These are phyloP conservation scores for Yamadazyma endophytica DNA, from an alignment of 805 yeast species.

Conservation along the genomic window DNA sequence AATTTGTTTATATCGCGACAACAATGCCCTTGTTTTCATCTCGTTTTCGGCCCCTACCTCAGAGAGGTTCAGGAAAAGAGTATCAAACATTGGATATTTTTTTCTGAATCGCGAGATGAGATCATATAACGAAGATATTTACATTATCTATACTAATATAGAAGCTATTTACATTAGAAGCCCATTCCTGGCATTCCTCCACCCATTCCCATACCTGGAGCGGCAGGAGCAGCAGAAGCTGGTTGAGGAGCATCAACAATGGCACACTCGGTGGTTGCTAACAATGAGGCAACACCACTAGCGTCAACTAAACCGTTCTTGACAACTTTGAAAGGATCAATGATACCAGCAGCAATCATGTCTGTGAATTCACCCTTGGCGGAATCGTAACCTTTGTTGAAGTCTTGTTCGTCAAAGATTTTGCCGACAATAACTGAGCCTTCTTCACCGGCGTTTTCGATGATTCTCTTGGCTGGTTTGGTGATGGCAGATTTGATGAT, in stretches of 20 bases:
- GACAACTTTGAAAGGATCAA: constrained; percentile 97
- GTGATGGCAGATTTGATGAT: constrained; percentile 90
- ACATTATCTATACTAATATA: too few relatives aligned
- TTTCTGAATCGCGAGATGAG: constrained; percentile 10
- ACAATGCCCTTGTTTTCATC: neutral
- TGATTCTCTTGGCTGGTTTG: constrained; percentile 92
- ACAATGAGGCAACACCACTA: constrained; percentile 92
- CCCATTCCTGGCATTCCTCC: constrained; percentile 25
- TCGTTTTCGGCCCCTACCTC: neutral
- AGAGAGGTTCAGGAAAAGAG: constrained; percentile 1
- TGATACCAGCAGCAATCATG: constrained; percentile 95
- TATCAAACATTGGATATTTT: constrained; percentile 5
- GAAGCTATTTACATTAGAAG: too few relatives aligned
- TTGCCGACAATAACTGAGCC: constrained; percentile 96
- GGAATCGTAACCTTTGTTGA: constrained; percentile 88
- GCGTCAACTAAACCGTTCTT: constrained; percentile 95
- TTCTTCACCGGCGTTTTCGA: constrained; percentile 96
- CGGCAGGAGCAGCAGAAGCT: constrained; percentile 42
- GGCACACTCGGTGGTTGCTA: constrained; percentile 98
- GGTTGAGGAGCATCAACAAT: constrained; percentile 94
- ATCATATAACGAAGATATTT: too few relatives aligned
- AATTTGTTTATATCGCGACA: constrained; percentile 1
- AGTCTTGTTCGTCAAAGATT: constrained; percentile 62
- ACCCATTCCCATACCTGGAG: constrained; percentile 46
- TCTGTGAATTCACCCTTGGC: constrained; percentile 91